A percentile compares a stretch with the other conserved stretches of the same genome.
Evolutionary conservation across 1,284 basidiomycete genomes (phyloP).

Genomic region (Ceratorhiza oryzae-sativae): DNA sequence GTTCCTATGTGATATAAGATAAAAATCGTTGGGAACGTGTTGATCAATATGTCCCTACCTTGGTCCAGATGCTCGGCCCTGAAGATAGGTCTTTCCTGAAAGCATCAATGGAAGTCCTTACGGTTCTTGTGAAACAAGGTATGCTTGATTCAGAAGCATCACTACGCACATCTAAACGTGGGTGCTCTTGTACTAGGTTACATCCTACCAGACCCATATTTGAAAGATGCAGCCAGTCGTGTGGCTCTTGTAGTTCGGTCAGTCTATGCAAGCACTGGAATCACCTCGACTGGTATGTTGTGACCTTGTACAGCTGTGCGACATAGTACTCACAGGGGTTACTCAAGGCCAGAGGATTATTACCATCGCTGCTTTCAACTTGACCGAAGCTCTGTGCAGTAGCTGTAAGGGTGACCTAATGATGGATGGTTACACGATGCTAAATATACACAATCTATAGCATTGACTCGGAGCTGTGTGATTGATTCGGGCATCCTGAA

Average conservation of each 20-base stretch:
- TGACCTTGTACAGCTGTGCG: neutral
- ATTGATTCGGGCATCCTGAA: no score
- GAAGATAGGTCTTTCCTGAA: neutral
- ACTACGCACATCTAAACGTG: no score
- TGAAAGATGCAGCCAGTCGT: neutral
- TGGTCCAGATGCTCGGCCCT: neutral
- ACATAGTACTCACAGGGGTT: no score
- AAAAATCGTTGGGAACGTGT: neutral
- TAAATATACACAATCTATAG: no score
- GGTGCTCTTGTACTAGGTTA: no score
- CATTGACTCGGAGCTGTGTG: no score
- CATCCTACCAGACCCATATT: neutral
- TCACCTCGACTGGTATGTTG: neutral
- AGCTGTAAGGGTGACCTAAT: no score
- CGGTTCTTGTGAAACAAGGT: neutral
- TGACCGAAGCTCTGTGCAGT: neutral
- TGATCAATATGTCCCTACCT: neutral
- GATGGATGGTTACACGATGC: no score
- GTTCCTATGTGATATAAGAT: no score
- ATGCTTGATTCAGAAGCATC: neutral
- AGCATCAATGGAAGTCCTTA: neutral
- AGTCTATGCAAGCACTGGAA: no score
- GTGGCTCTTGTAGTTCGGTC: neutral
- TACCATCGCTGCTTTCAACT: neutral
- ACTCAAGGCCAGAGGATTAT: no score